phyloP scores from a whole-genome alignment of 1,284 basidiomycete genomes.

The Apiotrichum sp. region DNA sequence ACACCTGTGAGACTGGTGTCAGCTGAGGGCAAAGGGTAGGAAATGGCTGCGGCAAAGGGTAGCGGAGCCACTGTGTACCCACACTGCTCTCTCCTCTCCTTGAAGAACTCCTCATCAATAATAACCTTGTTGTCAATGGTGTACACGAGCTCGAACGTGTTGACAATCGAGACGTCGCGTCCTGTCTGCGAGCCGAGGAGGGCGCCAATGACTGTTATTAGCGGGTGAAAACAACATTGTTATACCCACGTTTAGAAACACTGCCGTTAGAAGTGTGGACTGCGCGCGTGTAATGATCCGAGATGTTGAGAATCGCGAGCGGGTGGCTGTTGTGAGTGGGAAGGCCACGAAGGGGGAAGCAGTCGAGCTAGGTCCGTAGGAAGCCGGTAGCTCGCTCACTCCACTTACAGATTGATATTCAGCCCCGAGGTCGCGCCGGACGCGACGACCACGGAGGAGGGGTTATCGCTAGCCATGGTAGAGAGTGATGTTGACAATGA shows the following conservation, averaged over 20 bases:
- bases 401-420: slow-evolving; percentile 38
- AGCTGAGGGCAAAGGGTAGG: slow-evolving; percentile 1
- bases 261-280: not conserved
- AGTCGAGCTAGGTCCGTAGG: too few relatives aligned
- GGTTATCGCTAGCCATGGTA: not conserved
- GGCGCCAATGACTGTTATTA: slow-evolving; percentile 70
- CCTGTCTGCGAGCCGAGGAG: slow-evolving; percentile 91
- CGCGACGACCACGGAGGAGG: slow-evolving; percentile 8
- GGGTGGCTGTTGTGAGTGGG: slow-evolving; percentile 64
- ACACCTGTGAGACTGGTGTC: slow-evolving; percentile 84
- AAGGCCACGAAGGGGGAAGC: too few relatives aligned
- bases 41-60: too few relatives aligned
- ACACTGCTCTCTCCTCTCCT: slow-evolving; percentile 85
- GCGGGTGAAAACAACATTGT: too few relatives aligned
- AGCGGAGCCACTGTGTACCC: slow-evolving; percentile 43
- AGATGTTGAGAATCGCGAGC: slow-evolving; percentile 91
- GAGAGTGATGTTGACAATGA: not conserved
- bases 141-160: slow-evolving; percentile 80
- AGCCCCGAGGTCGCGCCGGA: slow-evolving; percentile 32
- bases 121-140: slow-evolving; percentile 16
- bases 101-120: slow-evolving; percentile 73
- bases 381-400: not conserved
- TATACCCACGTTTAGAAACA: slow-evolving; percentile 3
- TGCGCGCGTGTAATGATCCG: slow-evolving; percentile 88
- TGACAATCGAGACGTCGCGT: slow-evolving; percentile 90